Base-by-base conservation (phyloP, 352 stramenopile genomes). In the Globisporangium apiculatum region DNA sequence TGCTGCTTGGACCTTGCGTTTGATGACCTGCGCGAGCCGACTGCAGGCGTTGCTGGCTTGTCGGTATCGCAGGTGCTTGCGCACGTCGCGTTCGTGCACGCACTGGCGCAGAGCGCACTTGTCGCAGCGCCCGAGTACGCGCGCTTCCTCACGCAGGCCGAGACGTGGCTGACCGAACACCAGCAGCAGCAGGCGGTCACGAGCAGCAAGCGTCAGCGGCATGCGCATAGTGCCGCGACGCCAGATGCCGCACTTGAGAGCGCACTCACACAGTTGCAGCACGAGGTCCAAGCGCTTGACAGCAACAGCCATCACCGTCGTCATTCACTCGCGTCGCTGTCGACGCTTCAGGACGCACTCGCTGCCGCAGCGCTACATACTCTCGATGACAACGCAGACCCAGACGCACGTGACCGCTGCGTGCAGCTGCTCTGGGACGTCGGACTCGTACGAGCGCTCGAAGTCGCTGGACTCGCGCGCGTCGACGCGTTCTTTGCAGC, bases 1-100 rank as follows among this genome's bases (percentile, higher is more conserved):
- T 79, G 69, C 42, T 72, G 63, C 43, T 54, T 79, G 5, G 66
- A 75, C 24, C 18, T 76, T 31, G 46, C 53, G 4, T 59, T 48
- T 14, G 47, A 64, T n/a, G 31, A 35, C 9, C 7, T 57, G 52
- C 43, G 62, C 41, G 11, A 42, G 8, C 0, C 14, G 24, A 31
- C 24, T 31, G 57, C 17, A n/a, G 10, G 5, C 36, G 14, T 40
- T 41, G 4, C 12, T n/a, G 18, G 24, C 24, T 31, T 31, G 24
- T 31, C 24, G 24, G 24, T 31, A 31, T 31, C 35, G 6, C 48
- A 60, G 10, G 17, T 65, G 15, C 41, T 60, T 2, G 53, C 59
- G 35, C 58, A 71, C 10, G 55, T 71, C 15, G 53, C 47, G 4
- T 68, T 79, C 9, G 66, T 75, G 4, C 57, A 71, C 10, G 53